A percentile compares a stretch with the other conserved stretches of the same genome.
Evolutionary conservation across 768 basidiomycete species (phyloP).

Genomic region (Leccinum rimulosum): DNA sequence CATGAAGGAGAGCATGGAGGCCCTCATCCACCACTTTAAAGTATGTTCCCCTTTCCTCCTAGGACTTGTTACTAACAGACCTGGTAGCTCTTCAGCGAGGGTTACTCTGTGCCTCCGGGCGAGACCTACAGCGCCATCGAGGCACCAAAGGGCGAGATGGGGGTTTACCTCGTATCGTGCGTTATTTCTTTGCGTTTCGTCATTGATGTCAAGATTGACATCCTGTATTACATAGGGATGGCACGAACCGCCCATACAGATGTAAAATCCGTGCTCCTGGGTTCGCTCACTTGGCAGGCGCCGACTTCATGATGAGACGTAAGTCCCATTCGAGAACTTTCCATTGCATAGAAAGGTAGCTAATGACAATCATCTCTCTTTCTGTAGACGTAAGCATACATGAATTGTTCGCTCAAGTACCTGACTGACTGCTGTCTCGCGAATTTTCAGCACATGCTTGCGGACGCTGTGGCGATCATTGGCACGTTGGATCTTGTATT

Average conservation of each 20-base stretch:
- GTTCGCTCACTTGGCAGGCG: slow-evolving; percentile 91
- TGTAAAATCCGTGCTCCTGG: slow-evolving; percentile 98
- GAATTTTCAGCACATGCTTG: slow-evolving; percentile 75
- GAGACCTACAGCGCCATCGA: slow-evolving; percentile 98
- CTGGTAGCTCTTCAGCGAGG: slow-evolving; percentile 86
- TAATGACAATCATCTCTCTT: slow-evolving; percentile 10
- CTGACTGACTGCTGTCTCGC: slow-evolving; percentile 15
- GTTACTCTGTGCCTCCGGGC: slow-evolving; percentile 92
- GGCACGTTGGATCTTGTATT: slow-evolving; percentile 99
- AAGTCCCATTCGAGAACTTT: slow-evolving; percentile 30
- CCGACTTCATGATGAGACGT: slow-evolving; percentile 99
- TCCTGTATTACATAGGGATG: slow-evolving; percentile 55
- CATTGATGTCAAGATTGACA: neutral
- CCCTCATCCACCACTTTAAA: slow-evolving; percentile 98
- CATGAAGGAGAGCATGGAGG: slow-evolving; percentile 99
- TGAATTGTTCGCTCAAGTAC: neutral
- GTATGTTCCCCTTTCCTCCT: slow-evolving; percentile 31
- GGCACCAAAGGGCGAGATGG: slow-evolving; percentile 99
- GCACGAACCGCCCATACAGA: slow-evolving; percentile 92
- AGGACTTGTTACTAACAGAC: neutral
- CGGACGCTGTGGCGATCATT: slow-evolving; percentile 95
- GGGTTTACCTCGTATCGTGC: slow-evolving; percentile 93
- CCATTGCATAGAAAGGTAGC: neutral
- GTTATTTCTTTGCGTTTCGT: slow-evolving; percentile 25
- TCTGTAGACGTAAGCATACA: slow-evolving; percentile 37